Base-by-base conservation (phyloP, 495 filamentous ascomycete species). In the Penicillium bovifimosum region DNA sequence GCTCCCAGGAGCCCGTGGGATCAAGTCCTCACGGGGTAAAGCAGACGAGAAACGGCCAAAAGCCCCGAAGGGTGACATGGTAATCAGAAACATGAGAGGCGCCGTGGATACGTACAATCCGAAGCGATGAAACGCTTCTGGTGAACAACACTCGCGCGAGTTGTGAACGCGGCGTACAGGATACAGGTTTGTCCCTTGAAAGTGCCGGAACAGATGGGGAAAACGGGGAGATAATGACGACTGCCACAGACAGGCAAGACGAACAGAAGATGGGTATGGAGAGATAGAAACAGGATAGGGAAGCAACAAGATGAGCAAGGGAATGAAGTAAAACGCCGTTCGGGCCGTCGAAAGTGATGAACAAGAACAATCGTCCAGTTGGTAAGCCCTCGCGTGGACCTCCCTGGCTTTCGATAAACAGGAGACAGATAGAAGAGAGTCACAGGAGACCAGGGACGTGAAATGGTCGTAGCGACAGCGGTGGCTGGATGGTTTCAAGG, bases 101-200 rank as follows among this genome's bases (percentile, higher is more conserved):
- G 20, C 65, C 50, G 54, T 64, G 49, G 32, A 75, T 75, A 76
- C 73, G 72, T 76, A 76, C 73, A 76, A 71, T 73, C 63, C 62
- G 64, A 67, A 68, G 59, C 61, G 47, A 54, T 41, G 53, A 59
- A 43, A 51, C 41, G 39, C 42, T 66, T 58, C 55, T 51, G 56
- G 46, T 18, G 44, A 64, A 66, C 55, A 66, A 63, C 60, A 54
- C 52, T 43, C 51, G 59, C 55, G 52, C 53, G 35, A 53, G 54
- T 33, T 24, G 50, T 29, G 29, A 38, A 54, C 46, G 56, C 62
- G 52, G 9, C 54, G 62, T 62, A 65, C 61, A 64, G 41, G 27
- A 43, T 29, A 10, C 41, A 41, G 9, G 27, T 31, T 34, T 41
- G 32, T 41, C 41, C 35, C 48, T 39, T 39, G 35, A 32, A 51